These are phyloP conservation scores for Umbelopsis isabellina DNA, from an alignment of 192 early-diverging fungal genomes.

Conservation along the genomic window DNA sequence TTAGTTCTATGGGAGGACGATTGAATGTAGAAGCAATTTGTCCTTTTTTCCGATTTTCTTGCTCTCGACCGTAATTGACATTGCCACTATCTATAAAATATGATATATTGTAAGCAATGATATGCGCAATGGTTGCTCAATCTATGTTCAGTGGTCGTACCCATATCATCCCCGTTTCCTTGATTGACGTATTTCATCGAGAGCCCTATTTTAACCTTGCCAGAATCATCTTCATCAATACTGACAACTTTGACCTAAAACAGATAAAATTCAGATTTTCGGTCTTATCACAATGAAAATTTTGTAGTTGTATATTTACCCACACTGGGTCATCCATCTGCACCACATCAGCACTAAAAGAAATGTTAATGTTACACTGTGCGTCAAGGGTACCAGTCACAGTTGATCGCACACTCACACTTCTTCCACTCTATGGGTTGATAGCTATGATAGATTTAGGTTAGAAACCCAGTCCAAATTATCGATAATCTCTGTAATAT, in stretches of 20 bases:
- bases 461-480: neutral
- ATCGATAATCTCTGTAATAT: neutral
- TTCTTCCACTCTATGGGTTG: constrained; percentile 41
- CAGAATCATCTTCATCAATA: constrained; percentile 36
- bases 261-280: constrained; percentile 4
- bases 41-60: constrained; percentile 34
- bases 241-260: constrained; percentile 45
- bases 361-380: neutral
- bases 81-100: constrained; percentile 34
- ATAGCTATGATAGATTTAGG: neutral
- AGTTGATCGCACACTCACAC: constrained; percentile 5
- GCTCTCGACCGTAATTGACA: constrained; percentile 34
- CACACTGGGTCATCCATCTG: constrained; percentile 43
- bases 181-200: constrained; percentile 52
- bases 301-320: constrained; percentile 29
- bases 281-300: neutral
- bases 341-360: constrained; percentile 35
- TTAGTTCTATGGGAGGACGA: constrained; percentile 40
- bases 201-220: constrained; percentile 38
- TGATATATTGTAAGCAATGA: no score
- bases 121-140: neutral
- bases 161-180: constrained; percentile 44
- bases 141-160: constrained; percentile 16
- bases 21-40: constrained; percentile 36
- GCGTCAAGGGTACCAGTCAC: neutral